phyloP scores from a whole-genome alignment of 2,329 filamentous ascomycete species.

The Xylariomycetidae sp. region DNA sequence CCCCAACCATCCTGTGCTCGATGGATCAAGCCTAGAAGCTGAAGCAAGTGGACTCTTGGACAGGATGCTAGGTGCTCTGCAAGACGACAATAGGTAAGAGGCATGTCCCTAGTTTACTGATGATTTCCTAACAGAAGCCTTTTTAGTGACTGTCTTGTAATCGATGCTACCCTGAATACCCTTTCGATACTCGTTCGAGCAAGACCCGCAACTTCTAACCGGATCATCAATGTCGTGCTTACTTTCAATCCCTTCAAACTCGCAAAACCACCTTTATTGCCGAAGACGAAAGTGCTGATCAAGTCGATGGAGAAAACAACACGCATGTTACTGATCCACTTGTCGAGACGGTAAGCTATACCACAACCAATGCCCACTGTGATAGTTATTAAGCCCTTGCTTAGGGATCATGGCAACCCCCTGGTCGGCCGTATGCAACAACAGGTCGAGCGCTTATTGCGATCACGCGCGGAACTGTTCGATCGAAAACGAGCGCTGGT shows the following conservation, averaged over 20 bases:
- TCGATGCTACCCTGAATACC: conserved; percentile 89
- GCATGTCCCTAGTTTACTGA: too few relatives aligned
- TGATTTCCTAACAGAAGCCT: conserved; percentile 19
- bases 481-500: conserved; percentile 77
- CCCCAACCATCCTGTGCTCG: conserved; percentile 73
- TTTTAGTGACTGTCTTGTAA: conserved; percentile 73
- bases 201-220: conserved; percentile 74
- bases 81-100: conserved; percentile 77
- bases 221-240: conserved; percentile 79
- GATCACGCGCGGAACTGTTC: conserved; percentile 71
- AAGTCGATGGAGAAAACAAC: conserved; percentile 95
- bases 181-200: conserved; percentile 78
- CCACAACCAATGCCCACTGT: too few relatives aligned
- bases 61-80: conserved; percentile 76
- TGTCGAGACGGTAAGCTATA: conserved; percentile 64
- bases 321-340: conserved; percentile 75
- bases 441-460: conserved; percentile 77
- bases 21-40: conserved; percentile 78
- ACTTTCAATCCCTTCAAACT: conserved; percentile 89
- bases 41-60: conserved; percentile 90
- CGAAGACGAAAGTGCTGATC: conserved; percentile 74
- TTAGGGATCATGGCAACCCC: conserved; percentile 74
- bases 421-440: conserved; percentile 76
- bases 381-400: too few relatives aligned
- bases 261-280: conserved; percentile 70